Evolutionary conservation across 2,329 filamentous ascomycete genomes (phyloP), one percentile per base, ranked within the genome.

Genomic region (Mycosphaerella sp.): DNA sequence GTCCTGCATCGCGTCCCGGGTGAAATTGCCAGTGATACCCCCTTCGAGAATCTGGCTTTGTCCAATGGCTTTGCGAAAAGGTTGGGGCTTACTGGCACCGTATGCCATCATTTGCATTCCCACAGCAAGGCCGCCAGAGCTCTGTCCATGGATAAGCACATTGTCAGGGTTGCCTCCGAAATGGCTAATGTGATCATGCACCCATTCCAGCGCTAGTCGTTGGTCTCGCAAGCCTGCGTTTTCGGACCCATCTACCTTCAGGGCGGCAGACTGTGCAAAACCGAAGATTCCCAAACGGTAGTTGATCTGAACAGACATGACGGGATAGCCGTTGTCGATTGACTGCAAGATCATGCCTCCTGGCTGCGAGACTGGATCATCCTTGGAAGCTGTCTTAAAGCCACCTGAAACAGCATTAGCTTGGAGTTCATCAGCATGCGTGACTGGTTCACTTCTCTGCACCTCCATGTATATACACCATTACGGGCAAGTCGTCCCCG

Each of bases 81-180:
- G 72, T 7, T 67, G 66, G 0, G 70, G 70, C 46, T 72, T 70
- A 18, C 55, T 66, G 14, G 65, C 73, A 12, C 73, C 75, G 50
- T 74, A 77, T 1, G 75, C 73, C 55, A 77, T 65, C n/a, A 75
- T 70, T 46, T 78, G 75, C 61, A 76, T 55, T 10, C 61, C 59
- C 18, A 53, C 62, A 41, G 48, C 48, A 16, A 46, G 36, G 10
- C 62, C 68, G 28, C 67, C 67, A 25, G 69, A 69, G 4, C 67
- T 71, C 41, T 72, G 65, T 2, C 70, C 70, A 28, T 72, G 64
- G 27, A 72, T 67, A 1, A 68, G 71, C 49, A 72, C 67, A 8
- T 63, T 63, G 1, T 62, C 65, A 1, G 70, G 71, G 59, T 85
- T 76, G 2, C 82, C 83, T 0, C 81, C 82, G 66, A 86, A 83